phyloP scores from a whole-genome alignment of 495 filamentous ascomycete species.

The Tuber umbilicatum region DNA sequence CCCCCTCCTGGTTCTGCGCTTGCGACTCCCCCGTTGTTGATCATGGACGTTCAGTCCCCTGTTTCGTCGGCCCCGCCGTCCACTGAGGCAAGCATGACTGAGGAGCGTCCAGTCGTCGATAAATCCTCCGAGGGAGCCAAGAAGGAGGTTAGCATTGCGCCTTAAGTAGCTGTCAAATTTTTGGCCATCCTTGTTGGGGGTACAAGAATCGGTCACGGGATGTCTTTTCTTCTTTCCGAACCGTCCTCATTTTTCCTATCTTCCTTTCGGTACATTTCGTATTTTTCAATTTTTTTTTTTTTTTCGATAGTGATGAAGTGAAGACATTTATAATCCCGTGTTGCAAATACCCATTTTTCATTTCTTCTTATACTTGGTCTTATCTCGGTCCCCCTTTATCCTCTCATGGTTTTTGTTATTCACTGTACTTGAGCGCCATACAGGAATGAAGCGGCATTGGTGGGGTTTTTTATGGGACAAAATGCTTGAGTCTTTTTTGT shows the following conservation, averaged over 20 bases:
- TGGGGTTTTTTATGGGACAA: slow-evolving; percentile 25
- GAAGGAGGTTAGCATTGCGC: slow-evolving; percentile 18
- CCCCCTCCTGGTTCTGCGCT: slow-evolving; percentile 44
- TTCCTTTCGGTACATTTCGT: slow-evolving; percentile 38
- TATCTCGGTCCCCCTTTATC: slow-evolving; percentile 18
- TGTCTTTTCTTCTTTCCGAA: slow-evolving; percentile 16
- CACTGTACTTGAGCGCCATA: slow-evolving; percentile 34
- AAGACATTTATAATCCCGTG: slow-evolving; percentile 38
- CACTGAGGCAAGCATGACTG: slow-evolving; percentile 44
- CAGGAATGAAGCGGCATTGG: slow-evolving; percentile 33
- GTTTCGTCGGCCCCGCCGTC: slow-evolving; percentile 49
- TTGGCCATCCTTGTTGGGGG: not conserved
- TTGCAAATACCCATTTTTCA: slow-evolving; percentile 32
- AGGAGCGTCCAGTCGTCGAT: slow-evolving; percentile 41
- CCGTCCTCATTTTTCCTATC: slow-evolving; percentile 27
- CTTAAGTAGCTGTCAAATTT: slow-evolving; percentile 13
- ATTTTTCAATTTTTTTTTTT: too few relatives aligned
- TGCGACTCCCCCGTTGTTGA: slow-evolving; percentile 48
- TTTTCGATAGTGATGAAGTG: slow-evolving; percentile 21
- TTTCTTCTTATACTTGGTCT: slow-evolving; percentile 20
- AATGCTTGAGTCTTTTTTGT: slow-evolving; percentile 28
- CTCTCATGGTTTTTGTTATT: slow-evolving; percentile 6
- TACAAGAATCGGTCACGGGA: slow-evolving; percentile 12
- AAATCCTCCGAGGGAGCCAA: slow-evolving; percentile 19
- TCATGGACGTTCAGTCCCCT: slow-evolving; percentile 46